Conservation (phyloP, 2,329 filamentous ascomycete genomes). For the Colletotrichum musae region DNA sequence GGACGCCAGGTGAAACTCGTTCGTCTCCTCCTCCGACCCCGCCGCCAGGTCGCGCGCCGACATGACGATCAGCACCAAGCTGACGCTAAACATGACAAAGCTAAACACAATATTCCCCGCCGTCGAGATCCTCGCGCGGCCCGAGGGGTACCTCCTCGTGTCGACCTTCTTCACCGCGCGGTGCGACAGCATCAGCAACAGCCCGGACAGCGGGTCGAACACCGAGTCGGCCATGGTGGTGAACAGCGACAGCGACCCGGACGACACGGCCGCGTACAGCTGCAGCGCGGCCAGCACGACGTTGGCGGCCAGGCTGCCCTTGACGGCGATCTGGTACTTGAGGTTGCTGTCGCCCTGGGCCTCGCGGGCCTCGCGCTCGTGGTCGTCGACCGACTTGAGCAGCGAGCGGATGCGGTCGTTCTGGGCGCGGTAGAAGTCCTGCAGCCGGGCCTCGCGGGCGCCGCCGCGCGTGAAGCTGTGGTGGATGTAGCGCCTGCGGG, state of each 20-base stretch:
- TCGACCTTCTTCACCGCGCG: constrained; percentile 92
- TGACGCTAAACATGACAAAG: constrained; percentile 92
- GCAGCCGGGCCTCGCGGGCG: constrained; percentile 69
- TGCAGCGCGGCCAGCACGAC: constrained; percentile 84
- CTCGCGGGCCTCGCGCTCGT: constrained; percentile 84
- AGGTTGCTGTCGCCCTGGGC: constrained; percentile 86
- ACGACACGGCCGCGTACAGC: constrained; percentile 88
- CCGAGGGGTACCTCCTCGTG: constrained; percentile 87
- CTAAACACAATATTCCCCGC: constrained; percentile 97
- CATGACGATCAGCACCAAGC: constrained; percentile 92
- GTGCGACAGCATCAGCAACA: constrained; percentile 88
- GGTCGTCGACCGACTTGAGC: constrained; percentile 93
- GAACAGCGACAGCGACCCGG: constrained; percentile 93
- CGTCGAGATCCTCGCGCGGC: constrained; percentile 94
- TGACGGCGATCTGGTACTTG: constrained; percentile 77
- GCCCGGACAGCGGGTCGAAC: constrained; percentile 92
- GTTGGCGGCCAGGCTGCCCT: constrained; percentile 83
- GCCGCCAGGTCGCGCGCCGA: constrained; percentile 78
- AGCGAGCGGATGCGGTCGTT: constrained; percentile 95
- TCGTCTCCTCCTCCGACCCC: constrained; percentile 65
- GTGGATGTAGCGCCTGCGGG: constrained; percentile 74
- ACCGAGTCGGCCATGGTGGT: constrained; percentile 97
- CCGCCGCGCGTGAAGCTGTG: constrained; percentile 43
- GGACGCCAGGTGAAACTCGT: constrained; percentile 83
- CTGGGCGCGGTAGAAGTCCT: constrained; percentile 89